Evolutionary conservation across 2,329 filamentous ascomycete species (phyloP).

Genomic region (Nigrospora oryzae): DNA sequence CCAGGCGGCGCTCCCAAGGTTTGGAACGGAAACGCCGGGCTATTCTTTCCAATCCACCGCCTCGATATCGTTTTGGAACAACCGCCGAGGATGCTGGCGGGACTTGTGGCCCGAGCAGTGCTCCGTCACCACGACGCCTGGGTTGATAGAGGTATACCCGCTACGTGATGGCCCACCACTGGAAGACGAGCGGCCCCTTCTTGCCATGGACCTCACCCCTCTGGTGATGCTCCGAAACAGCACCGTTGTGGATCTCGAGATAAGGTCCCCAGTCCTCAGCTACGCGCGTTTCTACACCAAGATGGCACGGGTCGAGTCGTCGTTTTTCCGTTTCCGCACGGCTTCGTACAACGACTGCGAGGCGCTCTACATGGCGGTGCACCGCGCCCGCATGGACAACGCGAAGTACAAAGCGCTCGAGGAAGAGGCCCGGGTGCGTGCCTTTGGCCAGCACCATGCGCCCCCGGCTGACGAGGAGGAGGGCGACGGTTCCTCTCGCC

Average conservation of each 20-base stretch:
- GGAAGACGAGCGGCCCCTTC: slow-evolving; percentile 33
- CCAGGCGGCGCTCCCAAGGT: slow-evolving; percentile 51
- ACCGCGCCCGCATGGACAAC: slow-evolving; percentile 84
- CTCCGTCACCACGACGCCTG: slow-evolving; percentile 47
- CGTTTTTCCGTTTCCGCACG: slow-evolving; percentile 86
- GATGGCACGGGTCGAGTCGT: slow-evolving; percentile 54
- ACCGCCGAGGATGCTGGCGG: slow-evolving; percentile 51
- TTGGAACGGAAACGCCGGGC: slow-evolving; percentile 31
- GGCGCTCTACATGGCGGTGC: slow-evolving; percentile 76
- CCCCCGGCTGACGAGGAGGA: slow-evolving; percentile 30
- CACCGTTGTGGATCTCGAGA: slow-evolving; percentile 87
- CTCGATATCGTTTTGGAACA: slow-evolving; percentile 54
- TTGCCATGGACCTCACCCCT: slow-evolving; percentile 81
- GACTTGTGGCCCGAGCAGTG: slow-evolving; percentile 44
- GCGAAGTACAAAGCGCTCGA: slow-evolving; percentile 70
- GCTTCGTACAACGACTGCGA: slow-evolving; percentile 70
- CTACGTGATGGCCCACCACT: slow-evolving; percentile 28
- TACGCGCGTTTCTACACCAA: slow-evolving; percentile 49
- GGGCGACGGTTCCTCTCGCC: slow-evolving; percentile 35
- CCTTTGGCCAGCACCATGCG: slow-evolving; percentile 52
- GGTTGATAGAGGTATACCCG: slow-evolving; percentile 49
- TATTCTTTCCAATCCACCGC: slow-evolving; percentile 40
- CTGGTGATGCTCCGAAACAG: slow-evolving; percentile 84
- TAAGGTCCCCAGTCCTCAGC: slow-evolving; percentile 73
- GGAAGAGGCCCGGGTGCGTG: slow-evolving; percentile 62